Base-by-base conservation (phyloP, 345 rosid species). In the Erodium maritimum region DNA sequence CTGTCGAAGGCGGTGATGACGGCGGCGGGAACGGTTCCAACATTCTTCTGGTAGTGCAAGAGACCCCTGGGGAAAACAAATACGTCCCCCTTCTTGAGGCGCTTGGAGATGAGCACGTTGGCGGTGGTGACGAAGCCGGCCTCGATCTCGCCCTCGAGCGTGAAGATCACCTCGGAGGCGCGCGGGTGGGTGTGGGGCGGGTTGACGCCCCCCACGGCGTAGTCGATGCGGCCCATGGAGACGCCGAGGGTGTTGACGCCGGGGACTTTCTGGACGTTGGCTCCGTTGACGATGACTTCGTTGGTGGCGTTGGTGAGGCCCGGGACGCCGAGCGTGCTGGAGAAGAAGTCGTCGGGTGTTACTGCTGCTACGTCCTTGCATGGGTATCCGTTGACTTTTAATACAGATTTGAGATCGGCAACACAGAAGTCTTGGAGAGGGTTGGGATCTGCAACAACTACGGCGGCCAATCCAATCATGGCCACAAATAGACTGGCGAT, bases 341-440 rank as follows among this genome's bases (percentile, higher is more conserved):
- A 75, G 77, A 58, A 84, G 85, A 84, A 84, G 64, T 84, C 90
- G 1, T 48, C 1, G 25, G 66, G 50, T 22, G 69, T 58, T 11
- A 76, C 54, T 1, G 67, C 23, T 7, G 71, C 59, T 25, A 25
- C 7, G 4, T 25, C 33, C 73, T 84, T 84, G 66, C 91, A 84
- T 20, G 80, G 67, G 50, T 61, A 79, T 22, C 91, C 91, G 64
- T 84, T 84, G 52, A 84, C 25, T 54, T 70, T 79, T 57, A 77
- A 57, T 12, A 74, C 90, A 17, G 80, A 73, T 56, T 73, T 56
- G 56, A 75, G 78, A 67, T 90, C 89, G 42, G 97, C 97, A 55
- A 87, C 97, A 54, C 97, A 90, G 50, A 90, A 54, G 65, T 90
- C 97, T 70, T 90, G 97, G 45, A 90, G 95, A 70, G 68, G 24